Evolutionary conservation across 2,329 filamentous ascomycete genomes (phyloP), one percentile per base, ranked within the genome.

Genomic region (Aspergillus sp.): DNA sequence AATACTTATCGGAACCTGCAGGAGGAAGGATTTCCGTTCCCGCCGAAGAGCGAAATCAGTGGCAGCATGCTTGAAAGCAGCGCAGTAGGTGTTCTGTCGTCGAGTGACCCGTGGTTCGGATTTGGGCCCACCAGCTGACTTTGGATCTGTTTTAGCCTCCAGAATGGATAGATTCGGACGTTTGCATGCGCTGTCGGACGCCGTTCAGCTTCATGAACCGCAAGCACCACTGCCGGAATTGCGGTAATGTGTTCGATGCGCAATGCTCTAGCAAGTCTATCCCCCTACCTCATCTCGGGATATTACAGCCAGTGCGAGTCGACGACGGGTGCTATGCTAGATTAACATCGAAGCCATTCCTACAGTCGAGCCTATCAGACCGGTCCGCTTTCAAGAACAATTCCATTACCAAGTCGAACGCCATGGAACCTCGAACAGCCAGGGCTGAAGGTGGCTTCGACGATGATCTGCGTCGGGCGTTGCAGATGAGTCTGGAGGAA

Each of bases 61-160:
- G 94, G 88, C 69, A 96, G 86, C 69, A 98, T 98, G 90, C 81
- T 97, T 55, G 91, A 98, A 65, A 96, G 89, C 64, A 95, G 85
- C 61, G 93, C 93, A 51, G 88, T 94, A 79, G 66, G 85, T 77
- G 33, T 47, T 30, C 35, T 34, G 34, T 45, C 10, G 39, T 19
- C 19, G 19, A 19, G 19, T 19, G 19, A 19, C 19, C 19, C 29
- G 32, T 48, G 26, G 12, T 30, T n/a, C 10, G 27, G 26, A 26
- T 28, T 9, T 26, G 12, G 4, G 12, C 5, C 19, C 12, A 3
- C 2, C 3, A 12, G 30, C 30, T 44, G 26, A 44, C 33, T 12
- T 38, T 7, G 12, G 7, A 6, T 35, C 7, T 27, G 7, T n/a
- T 12, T 7, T 58, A 94, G 84, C 93, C 93, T 7, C 93, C 93